Percentiles rank a stretch among this genome's conserved stretches.
Evolutionary conservation across 2,329 filamentous ascomycete genomes (phyloP).

Genomic region (Diaporthe citrichinensis): DNA sequence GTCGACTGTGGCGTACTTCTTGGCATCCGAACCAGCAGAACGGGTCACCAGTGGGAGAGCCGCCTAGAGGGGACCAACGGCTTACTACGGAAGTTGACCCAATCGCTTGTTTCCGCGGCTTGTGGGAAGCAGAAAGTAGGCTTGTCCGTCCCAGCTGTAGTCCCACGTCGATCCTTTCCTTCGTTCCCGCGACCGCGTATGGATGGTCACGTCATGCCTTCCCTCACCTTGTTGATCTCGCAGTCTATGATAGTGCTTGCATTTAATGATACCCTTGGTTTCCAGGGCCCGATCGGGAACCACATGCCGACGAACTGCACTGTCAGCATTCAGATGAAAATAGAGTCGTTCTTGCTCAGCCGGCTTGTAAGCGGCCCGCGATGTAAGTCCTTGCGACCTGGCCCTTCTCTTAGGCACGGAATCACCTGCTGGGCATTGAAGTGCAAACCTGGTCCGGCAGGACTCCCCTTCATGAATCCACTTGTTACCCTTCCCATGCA

Average conservation of each 20-base stretch:
- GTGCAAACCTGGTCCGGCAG: background rate
- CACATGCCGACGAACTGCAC: slow-evolving; percentile 24
- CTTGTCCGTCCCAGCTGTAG: slow-evolving; percentile 36
- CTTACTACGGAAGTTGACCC: slow-evolving; percentile 12
- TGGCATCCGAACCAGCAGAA: slow-evolving; percentile 39
- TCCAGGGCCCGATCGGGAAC: background rate
- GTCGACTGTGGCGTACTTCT: background rate
- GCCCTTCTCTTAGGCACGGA: background rate
- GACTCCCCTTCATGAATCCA: slow-evolving; percentile 1
- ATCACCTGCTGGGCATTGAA: background rate
- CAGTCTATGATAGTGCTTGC: slow-evolving; percentile 31
- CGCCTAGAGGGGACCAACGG: slow-evolving; percentile 32
- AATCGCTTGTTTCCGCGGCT: slow-evolving; percentile 32
- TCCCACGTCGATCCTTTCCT: slow-evolving; percentile 9
- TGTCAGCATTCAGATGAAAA: slow-evolving; percentile 26
- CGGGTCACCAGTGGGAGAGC: slow-evolving; percentile 37
- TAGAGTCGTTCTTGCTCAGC: slow-evolving; percentile 5
- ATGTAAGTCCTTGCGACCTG: background rate
- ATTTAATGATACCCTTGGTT: slow-evolving; percentile 1
- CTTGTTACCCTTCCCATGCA: slow-evolving; percentile 7
- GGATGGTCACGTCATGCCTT: slow-evolving; percentile 26
- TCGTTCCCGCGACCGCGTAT: slow-evolving; percentile 11
- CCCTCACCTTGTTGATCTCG: slow-evolving; percentile 24
- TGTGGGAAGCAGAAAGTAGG: slow-evolving; percentile 18
- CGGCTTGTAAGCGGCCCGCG: slow-evolving; percentile 3